Evolutionary conservation across 768 basidiomycete species (phyloP), one percentile per base, ranked within the genome.

Genomic region (Mycena filopes): DNA sequence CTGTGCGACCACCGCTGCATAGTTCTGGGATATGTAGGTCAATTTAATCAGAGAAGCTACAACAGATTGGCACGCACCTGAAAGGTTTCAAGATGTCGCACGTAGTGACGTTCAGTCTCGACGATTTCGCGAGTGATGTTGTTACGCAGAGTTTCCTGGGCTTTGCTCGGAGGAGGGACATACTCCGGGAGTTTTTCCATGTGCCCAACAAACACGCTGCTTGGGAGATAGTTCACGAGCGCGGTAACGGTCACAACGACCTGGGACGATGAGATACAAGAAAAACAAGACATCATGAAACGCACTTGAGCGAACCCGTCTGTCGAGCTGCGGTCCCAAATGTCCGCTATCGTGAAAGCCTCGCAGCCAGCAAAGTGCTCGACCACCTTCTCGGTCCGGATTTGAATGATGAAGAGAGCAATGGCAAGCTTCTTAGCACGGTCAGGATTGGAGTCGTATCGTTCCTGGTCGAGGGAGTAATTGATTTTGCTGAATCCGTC

Each of bases 261-360:
- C 95, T 96, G 57, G 18, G 42, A 40, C 55, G 43, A 42, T 9
- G n/a, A 43, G 33, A 40, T 21, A 46, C 51, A 51, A 65, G 51
- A 51, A 55, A 65, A n/a, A n/a, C n/a, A 54, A 48, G 25, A 46
- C 33, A 38, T 21, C 45, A 48, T 29, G 21, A 31, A 57, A 78
- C 85, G 67, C 60, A 96, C 96, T 89, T 97, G 97, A 71, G 98
- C 95, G 67, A 98, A 82, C 4, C 94, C 95, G 70, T 96, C 95
- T 3, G 93, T 97, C 38, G 95, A 94, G 69, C 93, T 91, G 46
- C 92, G 86, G 72, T 92, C 88, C 87, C 92, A 94, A 53, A 99
- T 81, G 77, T 99, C 97, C 23, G 92, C 92, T 13, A 98, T 89
- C 0, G 93, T 94, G 79, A 98, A 98, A 42, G 87, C 85, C 72